Evolutionary conservation across 2,329 filamentous ascomycete genomes (phyloP), one percentile per base, ranked within the genome.

Genomic region (Aureobasidium musti): DNA sequence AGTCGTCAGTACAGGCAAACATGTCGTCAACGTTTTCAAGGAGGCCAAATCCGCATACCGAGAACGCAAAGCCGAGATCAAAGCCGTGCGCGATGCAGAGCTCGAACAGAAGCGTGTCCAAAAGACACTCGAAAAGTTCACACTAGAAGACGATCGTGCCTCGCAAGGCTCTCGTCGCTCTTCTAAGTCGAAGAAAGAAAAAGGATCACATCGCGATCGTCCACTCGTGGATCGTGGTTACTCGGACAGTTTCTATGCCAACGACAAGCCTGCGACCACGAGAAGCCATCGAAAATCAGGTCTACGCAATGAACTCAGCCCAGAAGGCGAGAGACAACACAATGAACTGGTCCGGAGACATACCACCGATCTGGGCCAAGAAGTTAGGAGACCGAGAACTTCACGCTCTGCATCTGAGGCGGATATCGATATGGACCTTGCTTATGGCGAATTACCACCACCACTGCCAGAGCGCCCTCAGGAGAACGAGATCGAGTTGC

Each of bases 1-100:
- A 80, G 88, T 96, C 60, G 91, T 97, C 72, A 93, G 89, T 83
- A 95, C 89, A 68, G 91, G 92, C 74, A 97, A 96, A 80, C 91
- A 97, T 73, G 82, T 98, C 28, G 86, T 96, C 74, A 89, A 88
- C 75, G 89, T 97, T 74, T 96, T 96, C 83, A 96, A 92, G 77
- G 92, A 97, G 76, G 94, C 93, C 70, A 92, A 91, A 76, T 87
- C 89, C 64, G 91, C 91, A 67, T 98, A 98, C 79, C 85, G 89
- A 67, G 91, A 96, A 74, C 91, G 91, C 75, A 97, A 96, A 77
- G 89, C 91, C 7, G 87, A 92, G 71, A 84, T 97, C 72, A 88
- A 87, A 76, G 87, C 89, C 23, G 87, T 91, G 71, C 85, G 87
- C 73, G 87, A 89, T 73, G 81, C 81, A 45, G 82, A 83, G 69